Base-by-base conservation (phyloP, 1,139 yeast species). In the Hanseniaspora gamundiae region DNA sequence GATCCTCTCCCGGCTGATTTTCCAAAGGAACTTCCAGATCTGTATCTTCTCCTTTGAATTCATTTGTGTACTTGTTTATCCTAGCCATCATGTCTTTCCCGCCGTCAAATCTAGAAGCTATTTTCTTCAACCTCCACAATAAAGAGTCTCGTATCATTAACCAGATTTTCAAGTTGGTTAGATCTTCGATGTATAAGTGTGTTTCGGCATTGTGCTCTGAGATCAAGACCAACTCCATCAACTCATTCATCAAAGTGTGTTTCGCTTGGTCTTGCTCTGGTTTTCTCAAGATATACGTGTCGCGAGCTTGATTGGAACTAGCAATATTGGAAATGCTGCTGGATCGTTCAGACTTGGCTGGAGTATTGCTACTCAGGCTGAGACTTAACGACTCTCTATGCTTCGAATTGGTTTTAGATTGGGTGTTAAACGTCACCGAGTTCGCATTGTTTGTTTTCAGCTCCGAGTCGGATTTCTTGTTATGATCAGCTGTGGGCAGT, bases 141-240 rank as follows among this genome's bases (percentile, higher is more conserved):
- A 59, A 42, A 8, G 62, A 52, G 46, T 60, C 62, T 29, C 61
- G 48, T 35, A 60, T 57, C 30, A 60, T 41, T n/a, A 57, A 47
- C 65, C 65, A 60, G 6, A 51, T 41, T 40, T 60, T 60, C 35
- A 55, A 54, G 42, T 57, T 56, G 13, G 56, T 50, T 17, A 56
- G 38, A 42, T 60, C 65, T 22, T 54, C 57, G 21, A 60, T 54
- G 39, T 49, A 51, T 2, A 54, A 48, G 47, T 60, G 60, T 1
- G 56, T 58, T n/a, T 53, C 51, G 1, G 64, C 61, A 46, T 60
- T 60, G 39, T 58, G 61, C 35, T 52, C 53, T 40, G 61, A 58
- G 6, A 56, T 53, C 4, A 56, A 47, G n/a, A 57, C 50, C 17
- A 60, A 45, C 38, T 57, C 57, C 21, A 59, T 44, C 27, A 55